Evolutionary conservation across 202 grass and related monocot species (phyloP).

Genomic region (Tripidium arundinaceum): DNA sequence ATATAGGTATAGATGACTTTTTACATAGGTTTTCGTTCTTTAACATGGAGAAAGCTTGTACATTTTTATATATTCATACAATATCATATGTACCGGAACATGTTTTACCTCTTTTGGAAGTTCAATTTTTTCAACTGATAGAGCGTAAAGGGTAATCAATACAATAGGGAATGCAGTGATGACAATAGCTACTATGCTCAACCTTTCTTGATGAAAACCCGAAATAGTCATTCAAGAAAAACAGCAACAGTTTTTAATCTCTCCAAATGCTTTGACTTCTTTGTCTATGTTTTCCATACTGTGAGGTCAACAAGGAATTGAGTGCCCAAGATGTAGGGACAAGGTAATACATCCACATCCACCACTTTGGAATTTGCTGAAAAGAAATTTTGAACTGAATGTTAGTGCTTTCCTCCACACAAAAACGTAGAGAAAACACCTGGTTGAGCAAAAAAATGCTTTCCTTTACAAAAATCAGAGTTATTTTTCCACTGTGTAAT

Average conservation of each 20-base stretch:
- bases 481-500: too few species aligned
- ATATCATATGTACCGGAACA: neutral
- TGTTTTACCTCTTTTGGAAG: conserved; percentile 60
- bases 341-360: conserved; percentile 61
- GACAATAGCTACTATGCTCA: conserved; percentile 26
- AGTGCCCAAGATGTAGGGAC: conserved; percentile 45
- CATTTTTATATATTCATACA: neutral
- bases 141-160: conserved; percentile 40
- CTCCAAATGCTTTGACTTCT: conserved; percentile 41
- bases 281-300: conserved; percentile 48
- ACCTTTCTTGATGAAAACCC: conserved; percentile 44
- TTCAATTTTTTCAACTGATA: conserved; percentile 54
- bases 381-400: neutral
- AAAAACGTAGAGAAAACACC: too few species aligned
- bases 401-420: too few species aligned
- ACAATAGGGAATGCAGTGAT: conserved; percentile 39
- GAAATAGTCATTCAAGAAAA: conserved; percentile 64
- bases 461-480: too few species aligned
- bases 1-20: too few species aligned
- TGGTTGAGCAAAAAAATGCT: too few species aligned
- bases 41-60: neutral
- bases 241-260: conserved; percentile 33
- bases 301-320: conserved; percentile 53
- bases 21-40: too few species aligned
- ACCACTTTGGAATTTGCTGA: conserved; percentile 67